Base-by-base conservation (phyloP, 345 rosid genomes). In the Linum usitatissimum region DNA sequence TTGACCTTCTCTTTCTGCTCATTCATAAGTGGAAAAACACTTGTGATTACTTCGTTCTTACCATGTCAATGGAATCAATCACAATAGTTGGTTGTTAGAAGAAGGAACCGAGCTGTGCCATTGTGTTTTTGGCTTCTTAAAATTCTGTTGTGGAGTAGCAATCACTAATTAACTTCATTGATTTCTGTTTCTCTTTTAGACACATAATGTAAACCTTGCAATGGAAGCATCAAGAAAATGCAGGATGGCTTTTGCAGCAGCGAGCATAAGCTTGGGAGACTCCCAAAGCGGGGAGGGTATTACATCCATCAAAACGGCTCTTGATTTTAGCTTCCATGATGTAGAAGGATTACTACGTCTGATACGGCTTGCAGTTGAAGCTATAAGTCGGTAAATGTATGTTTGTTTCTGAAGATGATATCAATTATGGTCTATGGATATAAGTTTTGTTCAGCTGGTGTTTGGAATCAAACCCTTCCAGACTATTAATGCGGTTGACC, bases 221-320 rank as follows among this genome's bases (percentile, higher is more conserved):
- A 85, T 94, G 95, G 97, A 90, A 66, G 99, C 99, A 67, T 82
- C 99, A n/a, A 88, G 86, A 73, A 94, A 84, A 76, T 86, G 96
- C 45, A 81, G 71, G 51, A 66, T 60, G 69, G 86, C 99, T 28
- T 81, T 87, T 73, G 79, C 77, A 38, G 86, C 86, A 69, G 86
- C 81, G 71, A 77, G 67, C 68, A 71, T 59, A 21, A 77, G 73
- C 70, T 66, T 71, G 57, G 86, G 68, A 66, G 96, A 84, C 64
- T 75, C 70, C 68, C 86, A 75, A 56, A 55, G 65, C 36, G 77
- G 74, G 75, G 99, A 94, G 59, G 80, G 76, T 70, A 69, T 87
- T 61, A 60, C 73, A 63, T 80, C 87, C 40, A 78, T 90, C 53
- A 94, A 78, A 81, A 82, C 69, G 58, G 95, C 99, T 64, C 90